Evolutionary conservation across 805 yeast species (phyloP).

Genomic region (Myxozyma sirexii): DNA sequence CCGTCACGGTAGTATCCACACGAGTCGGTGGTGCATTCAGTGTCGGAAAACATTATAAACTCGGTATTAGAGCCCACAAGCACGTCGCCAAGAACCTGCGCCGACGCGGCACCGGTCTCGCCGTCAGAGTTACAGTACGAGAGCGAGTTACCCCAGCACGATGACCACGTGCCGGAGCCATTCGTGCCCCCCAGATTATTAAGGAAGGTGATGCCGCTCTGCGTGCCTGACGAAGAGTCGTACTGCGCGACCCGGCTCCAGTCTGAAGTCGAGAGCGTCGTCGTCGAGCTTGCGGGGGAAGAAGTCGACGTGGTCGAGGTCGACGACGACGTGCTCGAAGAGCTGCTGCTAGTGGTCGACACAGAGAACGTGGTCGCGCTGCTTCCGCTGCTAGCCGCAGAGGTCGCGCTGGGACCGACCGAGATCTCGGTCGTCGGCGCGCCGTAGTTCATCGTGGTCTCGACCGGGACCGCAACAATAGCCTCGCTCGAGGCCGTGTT

Average conservation of each 20-base stretch:
- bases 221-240: conserved; percentile 62
- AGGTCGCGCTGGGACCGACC: conserved; percentile 32
- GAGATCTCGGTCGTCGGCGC: conserved; percentile 37
- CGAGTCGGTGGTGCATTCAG: conserved; percentile 47
- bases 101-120: conserved; percentile 65
- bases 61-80: conserved; percentile 74
- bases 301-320: conserved; percentile 28
- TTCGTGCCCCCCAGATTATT: conserved; percentile 83
- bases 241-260: conserved; percentile 56
- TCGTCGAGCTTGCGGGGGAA: conserved; percentile 37
- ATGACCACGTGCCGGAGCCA: conserved; percentile 87
- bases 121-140: conserved; percentile 83
- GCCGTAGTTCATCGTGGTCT: conserved; percentile 36
- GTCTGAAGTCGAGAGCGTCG: conserved; percentile 43
- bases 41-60: conserved; percentile 73
- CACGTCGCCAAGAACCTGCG: conserved; percentile 70
- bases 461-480: conserved; percentile 18
- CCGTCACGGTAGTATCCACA: conserved; percentile 88
- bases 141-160: conserved; percentile 87
- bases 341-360: conserved; percentile 22
- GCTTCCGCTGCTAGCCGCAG: too few species aligned
- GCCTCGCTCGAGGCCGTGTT: conserved; percentile 20
- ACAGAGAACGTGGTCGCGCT: conserved; percentile 38
- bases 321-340: conserved; percentile 7
- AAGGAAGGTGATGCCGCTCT: conserved; percentile 75